Base-by-base conservation (phyloP, 495 filamentous ascomycete species). In the Rostrohypoxylon terebratum region DNA sequence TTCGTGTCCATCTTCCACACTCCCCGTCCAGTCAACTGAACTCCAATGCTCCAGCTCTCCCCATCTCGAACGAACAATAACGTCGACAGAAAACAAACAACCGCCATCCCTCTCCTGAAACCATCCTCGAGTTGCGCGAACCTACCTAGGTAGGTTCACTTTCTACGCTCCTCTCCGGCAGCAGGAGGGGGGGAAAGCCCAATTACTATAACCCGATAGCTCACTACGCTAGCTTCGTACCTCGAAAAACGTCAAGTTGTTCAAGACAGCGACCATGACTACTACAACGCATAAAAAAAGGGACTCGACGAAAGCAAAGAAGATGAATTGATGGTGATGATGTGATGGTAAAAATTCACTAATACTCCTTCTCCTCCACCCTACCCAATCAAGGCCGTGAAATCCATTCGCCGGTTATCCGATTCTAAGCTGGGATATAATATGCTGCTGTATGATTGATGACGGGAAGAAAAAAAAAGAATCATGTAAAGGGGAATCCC, bases 351-450 rank as follows among this genome's bases (percentile, higher is more conserved):
- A 53, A 68, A 60, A 54, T 59, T 42, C 64, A 64, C 45, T 68
- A 59, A 60, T 72, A 63, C 50, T 63, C 59, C 69, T 66, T 53
- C 64, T 66, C 40, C 63, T 20, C 33, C 53, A 54, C 34, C 9
- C 55, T 38, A 59, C 48, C 65, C 47, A 33, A 65, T 65, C 28
- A 28, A 55, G 60, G 54, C 70, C 60, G 70, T 68, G 65, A 73
- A 68, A 73, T 73, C 65, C 70, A 73, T 73, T 68, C 65, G 70
- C 70, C 65, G 70, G 70, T 68, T 68, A 60, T 73, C 70, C 71
- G 69, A 69, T 63, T 74, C 71, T 74, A 74, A 73, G 58, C 23
- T 58, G 48, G 66, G 60, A 58, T 61, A 71, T 66, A 61, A 61
- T 65, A 69, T 69, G 64, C 61, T 73, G 38, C 9, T 65, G 45